These are phyloP conservation scores for Lophiotrema nucula DNA, from an alignment of 495 filamentous ascomycete species.

Conservation along the genomic window DNA sequence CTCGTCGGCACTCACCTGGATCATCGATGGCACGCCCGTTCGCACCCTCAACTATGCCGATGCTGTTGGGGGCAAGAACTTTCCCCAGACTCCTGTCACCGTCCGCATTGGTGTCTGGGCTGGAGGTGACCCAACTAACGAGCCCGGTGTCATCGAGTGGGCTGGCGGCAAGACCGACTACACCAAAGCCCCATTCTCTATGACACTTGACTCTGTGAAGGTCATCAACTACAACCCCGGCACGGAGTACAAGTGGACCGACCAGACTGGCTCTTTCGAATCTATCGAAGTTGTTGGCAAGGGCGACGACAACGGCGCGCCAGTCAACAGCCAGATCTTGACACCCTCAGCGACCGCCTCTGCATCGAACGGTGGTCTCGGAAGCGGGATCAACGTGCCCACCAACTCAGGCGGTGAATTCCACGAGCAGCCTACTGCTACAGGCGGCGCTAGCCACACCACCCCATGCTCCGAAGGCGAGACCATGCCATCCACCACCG, in stretches of 20 bases:
- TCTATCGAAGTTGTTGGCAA: slow-evolving; percentile 38
- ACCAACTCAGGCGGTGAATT: slow-evolving; percentile 3
- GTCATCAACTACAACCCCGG: slow-evolving; percentile 69
- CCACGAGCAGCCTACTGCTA: background rate
- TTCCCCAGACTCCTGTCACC: slow-evolving; percentile 85
- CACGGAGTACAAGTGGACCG: slow-evolving; percentile 66
- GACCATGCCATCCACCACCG: background rate
- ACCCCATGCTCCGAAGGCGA: slow-evolving; percentile 8
- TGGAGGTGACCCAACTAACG: slow-evolving; percentile 64
- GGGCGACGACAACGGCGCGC: slow-evolving; percentile 17
- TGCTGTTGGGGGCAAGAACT: slow-evolving; percentile 54
- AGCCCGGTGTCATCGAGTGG: slow-evolving; percentile 61
- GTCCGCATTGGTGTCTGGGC: slow-evolving; percentile 84
- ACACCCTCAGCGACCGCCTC: background rate
- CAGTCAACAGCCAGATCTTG: slow-evolving; percentile 5
- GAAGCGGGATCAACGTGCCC: slow-evolving; percentile 3
- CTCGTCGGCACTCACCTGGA: slow-evolving; percentile 64
- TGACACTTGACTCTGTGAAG: slow-evolving; percentile 67
- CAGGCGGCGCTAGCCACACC: background rate
- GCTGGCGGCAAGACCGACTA: slow-evolving; percentile 78
- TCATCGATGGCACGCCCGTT: slow-evolving; percentile 67
- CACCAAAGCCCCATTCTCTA: slow-evolving; percentile 65
- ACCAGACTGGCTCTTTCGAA: slow-evolving; percentile 54
- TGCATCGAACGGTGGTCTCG: slow-evolving; percentile 14
- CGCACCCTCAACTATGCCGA: slow-evolving; percentile 67